phyloP scores from a whole-genome alignment of 257 asterid species.

The Nicotiana tabacum region DNA sequence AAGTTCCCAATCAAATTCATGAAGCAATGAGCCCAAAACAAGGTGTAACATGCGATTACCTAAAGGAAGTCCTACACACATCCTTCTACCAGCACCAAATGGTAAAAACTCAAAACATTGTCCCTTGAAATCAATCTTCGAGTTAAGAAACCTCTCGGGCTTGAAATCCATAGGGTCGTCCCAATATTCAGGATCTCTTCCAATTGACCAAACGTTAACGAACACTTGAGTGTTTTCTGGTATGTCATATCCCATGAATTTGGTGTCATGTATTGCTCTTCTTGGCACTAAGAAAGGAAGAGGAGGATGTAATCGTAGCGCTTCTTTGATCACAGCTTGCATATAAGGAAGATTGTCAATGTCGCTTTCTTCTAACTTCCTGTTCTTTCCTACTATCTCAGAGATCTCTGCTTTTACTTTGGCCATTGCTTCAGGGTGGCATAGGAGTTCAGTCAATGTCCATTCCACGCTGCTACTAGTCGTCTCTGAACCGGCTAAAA shows the following conservation, averaged over 20 bases:
- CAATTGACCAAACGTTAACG: slow-evolving; percentile 51
- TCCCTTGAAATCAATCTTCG: slow-evolving; percentile 48
- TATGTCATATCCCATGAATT: slow-evolving; percentile 40
- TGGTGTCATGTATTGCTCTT: slow-evolving; percentile 38
- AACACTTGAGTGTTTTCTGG: slow-evolving; percentile 48
- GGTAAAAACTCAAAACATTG: slow-evolving; percentile 51
- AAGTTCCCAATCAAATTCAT: slow-evolving; percentile 31
- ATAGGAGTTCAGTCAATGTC: slow-evolving; percentile 64
- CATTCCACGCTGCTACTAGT: slow-evolving; percentile 57
- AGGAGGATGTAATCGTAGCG: slow-evolving; percentile 48
- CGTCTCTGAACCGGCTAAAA: slow-evolving; percentile 65
- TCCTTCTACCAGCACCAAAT: slow-evolving; percentile 59
- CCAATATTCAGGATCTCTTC: slow-evolving; percentile 52
- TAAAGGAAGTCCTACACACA: slow-evolving; percentile 51
- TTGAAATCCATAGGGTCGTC: slow-evolving; percentile 44
- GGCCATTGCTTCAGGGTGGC: slow-evolving; percentile 43
- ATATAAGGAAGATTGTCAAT: slow-evolving; percentile 44
- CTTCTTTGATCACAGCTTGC: slow-evolving; percentile 52
- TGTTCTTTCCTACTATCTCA: slow-evolving; percentile 21
- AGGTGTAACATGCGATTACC: slow-evolving; percentile 53
- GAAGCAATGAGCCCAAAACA: slow-evolving; percentile 25
- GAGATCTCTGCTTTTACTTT: slow-evolving; percentile 41
- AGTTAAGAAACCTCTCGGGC: slow-evolving; percentile 45
- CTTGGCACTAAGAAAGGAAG: slow-evolving; percentile 50
- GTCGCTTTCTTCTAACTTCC: slow-evolving; percentile 42